A percentile compares a stretch with the other conserved stretches of the same genome.
Conservation (phyloP, 441 rosid genomes). For the Jatropha podagrica region DNA sequence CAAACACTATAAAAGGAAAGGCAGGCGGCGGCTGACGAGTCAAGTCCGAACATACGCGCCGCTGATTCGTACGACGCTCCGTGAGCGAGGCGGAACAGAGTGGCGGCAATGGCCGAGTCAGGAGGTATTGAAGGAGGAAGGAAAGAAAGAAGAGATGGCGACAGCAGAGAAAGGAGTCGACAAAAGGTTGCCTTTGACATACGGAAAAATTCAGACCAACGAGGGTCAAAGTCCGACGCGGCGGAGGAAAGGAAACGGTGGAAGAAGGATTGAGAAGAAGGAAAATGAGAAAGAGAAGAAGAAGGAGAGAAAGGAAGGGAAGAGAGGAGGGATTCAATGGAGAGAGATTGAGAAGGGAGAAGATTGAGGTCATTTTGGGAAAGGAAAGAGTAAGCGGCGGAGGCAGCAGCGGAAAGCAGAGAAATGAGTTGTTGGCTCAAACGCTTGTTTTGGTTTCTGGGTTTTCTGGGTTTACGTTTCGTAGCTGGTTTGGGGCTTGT, state of each 20-base stretch:
- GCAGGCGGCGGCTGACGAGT: constrained; percentile 53
- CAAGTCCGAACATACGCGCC: constrained; percentile 45
- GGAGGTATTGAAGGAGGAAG: constrained; percentile 38
- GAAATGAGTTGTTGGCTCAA: constrained; percentile 29
- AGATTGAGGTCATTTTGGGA: constrained; percentile 48
- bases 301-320: constrained; percentile 34
- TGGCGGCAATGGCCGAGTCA: constrained; percentile 49
- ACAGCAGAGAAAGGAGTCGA: constrained; percentile 34
- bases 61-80: constrained; percentile 50
- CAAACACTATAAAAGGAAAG: constrained; percentile 61
- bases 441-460: constrained; percentile 14
- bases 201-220: constrained; percentile 57
- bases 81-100: constrained; percentile 77
- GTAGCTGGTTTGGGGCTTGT: constrained; percentile 2
- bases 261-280: constrained; percentile 31
- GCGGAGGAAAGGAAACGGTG: constrained; percentile 40
- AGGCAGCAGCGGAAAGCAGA: constrained; percentile 44
- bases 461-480: constrained; percentile 21
- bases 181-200: constrained; percentile 51
- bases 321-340: constrained; percentile 52
- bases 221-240: constrained; percentile 38
- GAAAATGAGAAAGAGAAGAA: constrained; percentile 23
- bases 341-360: constrained; percentile 52
- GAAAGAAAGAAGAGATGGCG: constrained; percentile 39
- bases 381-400: constrained; percentile 47